Conservation (phyloP, 352 stramenopile species). For the Phytopythium chamaehyphon region DNA sequence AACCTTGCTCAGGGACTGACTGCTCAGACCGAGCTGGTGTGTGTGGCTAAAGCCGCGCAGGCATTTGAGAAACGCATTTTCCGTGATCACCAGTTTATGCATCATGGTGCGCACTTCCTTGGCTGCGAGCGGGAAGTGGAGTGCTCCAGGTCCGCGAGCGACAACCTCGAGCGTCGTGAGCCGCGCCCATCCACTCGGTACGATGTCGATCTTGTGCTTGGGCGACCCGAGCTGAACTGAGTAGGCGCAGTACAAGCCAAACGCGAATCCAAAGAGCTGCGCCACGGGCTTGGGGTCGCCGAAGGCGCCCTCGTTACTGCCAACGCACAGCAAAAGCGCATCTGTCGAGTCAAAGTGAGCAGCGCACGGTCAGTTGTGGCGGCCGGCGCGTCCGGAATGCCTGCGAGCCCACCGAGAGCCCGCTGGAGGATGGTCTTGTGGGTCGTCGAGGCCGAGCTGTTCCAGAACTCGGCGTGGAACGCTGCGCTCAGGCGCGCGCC, state of each 20-base stretch:
- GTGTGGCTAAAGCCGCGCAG: conserved; percentile 31
- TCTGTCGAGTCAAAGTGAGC: conserved; percentile 22
- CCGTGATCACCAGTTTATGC: conserved; percentile 28
- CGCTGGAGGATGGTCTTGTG: conserved; percentile 61
- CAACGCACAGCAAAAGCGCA: conserved; percentile 33
- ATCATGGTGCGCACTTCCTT: conserved; percentile 50
- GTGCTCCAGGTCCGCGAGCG: conserved; percentile 13
- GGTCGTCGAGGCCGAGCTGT: conserved; percentile 47
- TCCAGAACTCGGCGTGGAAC: conserved; percentile 78
- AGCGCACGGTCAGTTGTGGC: too few species aligned
- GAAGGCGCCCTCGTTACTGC: conserved; percentile 21
- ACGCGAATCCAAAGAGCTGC: conserved; percentile 37
- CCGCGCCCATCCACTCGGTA: conserved; percentile 35
- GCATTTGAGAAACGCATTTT: conserved; percentile 69
- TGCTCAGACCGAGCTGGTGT: not conserved
- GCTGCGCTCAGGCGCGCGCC: conserved; percentile 38
- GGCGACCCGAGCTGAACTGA: conserved; percentile 48
- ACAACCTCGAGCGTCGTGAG: conserved; percentile 38
- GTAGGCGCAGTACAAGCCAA: conserved; percentile 63
- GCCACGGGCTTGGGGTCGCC: conserved; percentile 9
- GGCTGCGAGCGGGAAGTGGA: conserved; percentile 19
- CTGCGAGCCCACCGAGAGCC: conserved; percentile 37
- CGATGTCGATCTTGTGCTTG: conserved; percentile 62
- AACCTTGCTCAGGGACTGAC: not conserved
- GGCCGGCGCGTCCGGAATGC: too few species aligned